Evolutionary conservation across 1,284 basidiomycete species (phyloP).

Genomic region (Phlebopus sp.): DNA sequence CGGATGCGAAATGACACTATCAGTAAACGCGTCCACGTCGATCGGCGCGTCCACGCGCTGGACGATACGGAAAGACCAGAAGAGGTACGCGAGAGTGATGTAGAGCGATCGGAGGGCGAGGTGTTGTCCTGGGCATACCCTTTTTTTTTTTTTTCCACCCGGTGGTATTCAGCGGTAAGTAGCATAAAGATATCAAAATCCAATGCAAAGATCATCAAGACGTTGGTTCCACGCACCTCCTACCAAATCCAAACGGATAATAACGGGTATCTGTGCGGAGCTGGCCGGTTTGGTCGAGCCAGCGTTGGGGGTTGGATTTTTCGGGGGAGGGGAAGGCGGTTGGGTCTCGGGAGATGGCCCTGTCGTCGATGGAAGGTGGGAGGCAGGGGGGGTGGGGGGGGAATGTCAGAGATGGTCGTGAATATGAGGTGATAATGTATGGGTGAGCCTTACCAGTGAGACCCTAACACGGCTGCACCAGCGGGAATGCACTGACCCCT

Average conservation of each 20-base stretch:
- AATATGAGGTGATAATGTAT: not conserved
- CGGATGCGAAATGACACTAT: conserved; percentile 10
- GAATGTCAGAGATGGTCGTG: no score
- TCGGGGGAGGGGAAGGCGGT: conserved; percentile 57
- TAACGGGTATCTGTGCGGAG: conserved; percentile 50
- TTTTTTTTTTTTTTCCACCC: conserved; percentile 5
- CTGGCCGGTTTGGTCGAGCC: conserved; percentile 48
- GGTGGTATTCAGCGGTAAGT: no score
- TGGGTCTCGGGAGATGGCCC: conserved; percentile 57
- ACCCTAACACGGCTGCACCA: conserved; percentile 55
- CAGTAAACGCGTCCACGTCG: conserved; percentile 11
- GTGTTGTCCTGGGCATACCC: conserved; percentile 23
- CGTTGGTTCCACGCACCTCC: conserved; percentile 49
- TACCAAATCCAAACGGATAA: conserved; percentile 59
- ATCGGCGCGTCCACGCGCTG: conserved; percentile 17
- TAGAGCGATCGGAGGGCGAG: conserved; percentile 25
- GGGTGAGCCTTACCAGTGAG: conserved; percentile 58
- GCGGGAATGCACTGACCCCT: conserved; percentile 54
- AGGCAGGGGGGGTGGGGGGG: no score
- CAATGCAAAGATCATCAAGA: no score
- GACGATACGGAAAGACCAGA: conserved; percentile 25
- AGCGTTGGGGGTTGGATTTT: conserved; percentile 54
- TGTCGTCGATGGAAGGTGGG: not conserved
- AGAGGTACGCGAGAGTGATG: conserved; percentile 14
- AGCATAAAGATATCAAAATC: no score